Percentiles rank a stretch among this genome's conserved stretches.
Conservation (phyloP, 2,329 filamentous ascomycete genomes). For the Fusarium sp. region DNA sequence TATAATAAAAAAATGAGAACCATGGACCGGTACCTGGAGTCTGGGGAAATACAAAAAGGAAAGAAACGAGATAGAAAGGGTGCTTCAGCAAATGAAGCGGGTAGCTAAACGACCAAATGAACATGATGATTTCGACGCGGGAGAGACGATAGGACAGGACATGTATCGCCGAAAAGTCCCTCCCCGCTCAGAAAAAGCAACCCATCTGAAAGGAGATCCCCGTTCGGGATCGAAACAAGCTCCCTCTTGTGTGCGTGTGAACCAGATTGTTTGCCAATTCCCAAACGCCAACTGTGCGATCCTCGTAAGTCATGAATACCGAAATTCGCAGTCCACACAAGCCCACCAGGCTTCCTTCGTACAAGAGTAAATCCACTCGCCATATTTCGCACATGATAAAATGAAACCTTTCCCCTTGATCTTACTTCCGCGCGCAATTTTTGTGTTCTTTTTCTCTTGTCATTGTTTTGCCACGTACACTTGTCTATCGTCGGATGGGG, state of each 20-base stretch:
- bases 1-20: slow-evolving; percentile 2
- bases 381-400: slow-evolving; percentile 17
- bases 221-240: slow-evolving; percentile 39
- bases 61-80: slow-evolving; percentile 26
- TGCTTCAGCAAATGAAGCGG: slow-evolving; percentile 31
- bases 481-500: slow-evolving; percentile 70
- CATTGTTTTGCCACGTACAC: slow-evolving; percentile 7
- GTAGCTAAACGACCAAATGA: slow-evolving; percentile 40
- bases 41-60: slow-evolving; percentile 11
- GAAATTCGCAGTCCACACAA: slow-evolving; percentile 35
- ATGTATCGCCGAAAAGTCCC: slow-evolving; percentile 5
- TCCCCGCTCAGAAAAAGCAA: slow-evolving; percentile 14
- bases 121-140: slow-evolving; percentile 35
- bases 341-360: slow-evolving; percentile 34
- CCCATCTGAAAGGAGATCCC: slow-evolving; percentile 34
- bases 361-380: slow-evolving; percentile 21
- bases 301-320: slow-evolving; percentile 46
- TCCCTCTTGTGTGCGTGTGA: slow-evolving; percentile 34
- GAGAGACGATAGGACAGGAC: slow-evolving; percentile 15
- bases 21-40: slow-evolving; percentile 11
- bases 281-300: slow-evolving; percentile 47
- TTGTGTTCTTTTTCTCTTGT: not conserved
- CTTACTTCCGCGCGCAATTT: slow-evolving; percentile 8
- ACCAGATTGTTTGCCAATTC: slow-evolving; percentile 44
- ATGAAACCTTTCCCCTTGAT: not conserved